phyloP scores from a whole-genome alignment of 2,329 filamentous ascomycete genomes.

The Penicillium sp. region DNA sequence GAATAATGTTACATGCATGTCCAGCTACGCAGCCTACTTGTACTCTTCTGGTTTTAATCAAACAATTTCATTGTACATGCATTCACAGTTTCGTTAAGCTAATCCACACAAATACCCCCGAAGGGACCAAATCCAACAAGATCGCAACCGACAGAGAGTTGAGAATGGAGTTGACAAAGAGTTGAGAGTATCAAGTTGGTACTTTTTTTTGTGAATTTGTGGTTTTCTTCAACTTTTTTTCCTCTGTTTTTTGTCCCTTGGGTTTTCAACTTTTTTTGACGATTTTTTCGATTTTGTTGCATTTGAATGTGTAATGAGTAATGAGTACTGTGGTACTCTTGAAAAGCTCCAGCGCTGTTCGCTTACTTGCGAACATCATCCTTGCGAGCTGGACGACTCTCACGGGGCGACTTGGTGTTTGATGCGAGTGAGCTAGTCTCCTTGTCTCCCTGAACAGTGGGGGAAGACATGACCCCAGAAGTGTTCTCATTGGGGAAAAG shows the following conservation, averaged over 20 bases:
- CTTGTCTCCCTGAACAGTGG: no score
- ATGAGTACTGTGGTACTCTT: neutral
- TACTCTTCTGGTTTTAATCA: neutral
- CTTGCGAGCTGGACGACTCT: neutral
- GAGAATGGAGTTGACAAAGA: neutral
- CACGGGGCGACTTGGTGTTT: neutral
- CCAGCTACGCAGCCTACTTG: neutral
- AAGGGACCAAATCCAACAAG: neutral
- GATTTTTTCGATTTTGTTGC: neutral
- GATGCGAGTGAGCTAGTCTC: no score
- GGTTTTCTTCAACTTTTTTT: neutral
- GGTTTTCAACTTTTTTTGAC: neutral
- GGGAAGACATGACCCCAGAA: no score
- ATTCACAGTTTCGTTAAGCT: neutral
- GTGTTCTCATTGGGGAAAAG: no score
- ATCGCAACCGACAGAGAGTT: neutral
- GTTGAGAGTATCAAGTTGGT: neutral
- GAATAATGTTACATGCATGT: conserved; percentile 13
- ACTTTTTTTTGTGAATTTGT: neutral
- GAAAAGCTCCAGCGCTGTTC: neutral
- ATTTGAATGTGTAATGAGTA: no score
- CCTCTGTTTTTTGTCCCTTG: neutral
- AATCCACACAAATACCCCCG: neutral
- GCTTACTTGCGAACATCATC: neutral
- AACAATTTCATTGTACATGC: neutral